Base-by-base conservation (phyloP, 306 rosid species). In the Cercis canadensis region DNA sequence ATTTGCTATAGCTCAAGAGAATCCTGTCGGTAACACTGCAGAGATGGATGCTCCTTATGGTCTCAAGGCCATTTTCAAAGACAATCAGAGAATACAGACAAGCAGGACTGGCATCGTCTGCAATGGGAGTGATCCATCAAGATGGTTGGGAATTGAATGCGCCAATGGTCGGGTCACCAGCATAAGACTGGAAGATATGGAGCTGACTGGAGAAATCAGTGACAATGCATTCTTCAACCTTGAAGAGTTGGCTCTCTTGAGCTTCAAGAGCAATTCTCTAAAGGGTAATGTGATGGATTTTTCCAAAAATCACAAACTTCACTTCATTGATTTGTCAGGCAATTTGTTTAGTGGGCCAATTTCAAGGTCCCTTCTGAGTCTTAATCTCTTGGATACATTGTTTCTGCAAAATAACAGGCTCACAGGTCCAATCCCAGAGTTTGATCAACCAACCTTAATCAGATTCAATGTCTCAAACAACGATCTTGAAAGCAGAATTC, bases 131-230 rank as follows among this genome's bases (percentile, higher is more conserved):
- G 37, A 19, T 19, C 24, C 67, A 4, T 63, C 92, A 3, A 62
- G 19, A 4, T 88, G 87, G 93, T 55, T 36, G 9, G 93, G 90
- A 24, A 55, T 88, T 65, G 85, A 17, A 36, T 88, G 93, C 49
- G 24, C 18, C 11, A 3, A 43, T 34, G 87, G 87, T 13, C 75
- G 19, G 11, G 77, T 88, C 50, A 40, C 64, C 0, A 64, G 49
- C 0, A 47, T 85, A 21, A 52, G 31, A 2, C 54, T 85, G 70
- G 81, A 76, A 40, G 33, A 43, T 40, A 58, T 76, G 70, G 76
- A 69, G 29, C 74, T 88, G 44, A 21, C 8, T 0, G 83, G 85
- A 16, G 52, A 41, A 7, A 12, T 81, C 17, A 51, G 61, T 12
- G 24, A n/a, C 46, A 50, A 50, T n/a, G 67, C 72, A 7, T 68